Percentiles rank a stretch among this genome's conserved stretches.
Evolutionary conservation across 2,329 filamentous ascomycete genomes (phyloP).

Genomic region (Talaromyces atroroseus): DNA sequence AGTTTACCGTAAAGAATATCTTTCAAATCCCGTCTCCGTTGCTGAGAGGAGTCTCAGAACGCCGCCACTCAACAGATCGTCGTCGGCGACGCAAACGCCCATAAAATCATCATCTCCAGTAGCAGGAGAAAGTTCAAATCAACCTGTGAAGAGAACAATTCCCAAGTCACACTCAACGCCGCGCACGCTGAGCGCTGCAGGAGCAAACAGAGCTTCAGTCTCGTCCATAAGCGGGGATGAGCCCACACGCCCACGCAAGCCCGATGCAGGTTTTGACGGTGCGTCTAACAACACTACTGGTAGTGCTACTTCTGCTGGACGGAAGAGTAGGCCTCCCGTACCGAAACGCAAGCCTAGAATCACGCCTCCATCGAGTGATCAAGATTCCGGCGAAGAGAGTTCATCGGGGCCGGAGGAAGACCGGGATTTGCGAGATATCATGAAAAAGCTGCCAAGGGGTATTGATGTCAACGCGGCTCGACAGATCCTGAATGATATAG

Average conservation of each 20-base stretch:
- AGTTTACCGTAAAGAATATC: constrained; percentile 12
- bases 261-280: constrained; percentile 7
- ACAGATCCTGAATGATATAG: constrained; percentile 93
- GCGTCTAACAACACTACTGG: background rate
- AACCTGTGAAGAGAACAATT: background rate
- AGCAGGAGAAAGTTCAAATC: background rate
- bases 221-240: constrained; percentile 34
- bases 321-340: constrained; percentile 20
- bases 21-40: background rate
- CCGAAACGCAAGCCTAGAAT: constrained; percentile 34
- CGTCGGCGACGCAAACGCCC: constrained; percentile 11
- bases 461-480: constrained; percentile 78
- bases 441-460: constrained; percentile 74
- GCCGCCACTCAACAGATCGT: constrained; percentile 12
- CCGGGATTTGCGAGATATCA: constrained; percentile 56
- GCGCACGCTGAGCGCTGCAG: constrained; percentile 3
- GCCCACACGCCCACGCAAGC: constrained; percentile 18
- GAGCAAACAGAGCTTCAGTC: constrained; percentile 9
- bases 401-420: constrained; percentile 50
- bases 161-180: constrained; percentile 13
- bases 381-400: constrained; percentile 41
- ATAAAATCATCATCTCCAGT: constrained; percentile 1
- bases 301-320: constrained; percentile 14
- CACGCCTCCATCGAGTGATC: constrained; percentile 41
- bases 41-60: background rate